Base-by-base conservation (phyloP, 108 stramenopile species). In the Skeletonema costatum region DNA sequence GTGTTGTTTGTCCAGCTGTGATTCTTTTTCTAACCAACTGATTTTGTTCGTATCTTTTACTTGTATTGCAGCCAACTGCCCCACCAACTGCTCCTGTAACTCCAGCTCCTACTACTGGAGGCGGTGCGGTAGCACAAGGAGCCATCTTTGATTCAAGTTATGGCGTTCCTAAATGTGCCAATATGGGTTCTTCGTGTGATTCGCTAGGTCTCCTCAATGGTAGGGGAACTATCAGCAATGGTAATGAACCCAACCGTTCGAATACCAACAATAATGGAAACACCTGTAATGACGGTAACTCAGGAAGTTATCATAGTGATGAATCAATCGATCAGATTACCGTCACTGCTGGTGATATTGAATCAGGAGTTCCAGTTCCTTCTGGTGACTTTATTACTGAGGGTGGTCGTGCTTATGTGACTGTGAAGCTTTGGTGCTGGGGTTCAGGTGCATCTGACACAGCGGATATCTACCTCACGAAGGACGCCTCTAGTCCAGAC, bases 241-340 rank as follows among this genome's bases (percentile, higher is more conserved):
- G 75, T n/a, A 68, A 53, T 17, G 75, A 75, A 62, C 3, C 25
- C 2, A 75, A 38, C 33, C 29, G 44, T 30, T 68, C 75, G 1
- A 75, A 75, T 19, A 75, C 75, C 8, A 33, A 69, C 42, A 68
- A 75, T 16, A 5, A 11, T 16, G 53, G 53, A 56, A 25, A 10
- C 0, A 0, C 53, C 1, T 75, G 75, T 30, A 13, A 1, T 17
- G 75, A 75, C 13, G 75, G 75, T 32, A 75, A 75, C 30, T 9
- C 10, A 11, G 75, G 75, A 30, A 25, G 68, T 35, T 75, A 69
- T 21, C 25, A 35, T 8, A 16, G 16, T 33, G 75, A 75, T 61
- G 75, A 75, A 44, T 75, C 75, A 4, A 61, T 75, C 21, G 75
- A 75, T n/a, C 48, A 75, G 35, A 71, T 75, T 32, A 46, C 66